Evolutionary conservation across 441 rosid genomes (phyloP), one percentile per base, ranked within the genome.

Genomic region (Dalechampia spathulata): DNA sequence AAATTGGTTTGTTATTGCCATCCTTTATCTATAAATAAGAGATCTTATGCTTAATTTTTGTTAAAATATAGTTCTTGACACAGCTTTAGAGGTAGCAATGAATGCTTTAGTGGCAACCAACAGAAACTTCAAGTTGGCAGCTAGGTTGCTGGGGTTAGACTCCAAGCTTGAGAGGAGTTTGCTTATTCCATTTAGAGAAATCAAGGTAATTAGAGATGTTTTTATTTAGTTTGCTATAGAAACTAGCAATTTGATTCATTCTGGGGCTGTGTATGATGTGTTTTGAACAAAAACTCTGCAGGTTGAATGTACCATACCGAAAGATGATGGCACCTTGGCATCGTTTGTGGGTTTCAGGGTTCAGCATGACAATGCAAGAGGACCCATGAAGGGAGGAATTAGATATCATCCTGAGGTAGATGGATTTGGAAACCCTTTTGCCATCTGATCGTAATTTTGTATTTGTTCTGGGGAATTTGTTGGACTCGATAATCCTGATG

Each of bases 371-470:
- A 84, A 87, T 73, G 71, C 96, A 45, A 84, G 96, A 67, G 96
- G 96, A 7, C 96, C 96, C 66, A 87, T 87, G 96, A 87, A 87
- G 52, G 96, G 96, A 7, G 96, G 96, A 21, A 87, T 87, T 73
- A 75, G 96, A 82, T 87, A 82, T 64, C 96, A 87, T 69, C 96
- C 84, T 25, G 96, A 87, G 96, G 96, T 83, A 63, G 26, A 19
- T 65, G 41, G 27, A 4, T 20, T 58, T 38, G 25, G 60, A 7
- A 43, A 38, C 32, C 19, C 26, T 42, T 40, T 26, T n/a, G n/a
- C n/a, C n/a, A n/a, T n/a, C n/a, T n/a, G n/a, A n/a, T n/a, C n/a
- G n/a, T n/a, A n/a, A n/a, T n/a, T n/a, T n/a, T n/a, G n/a, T n/a
- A n/a, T n/a, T n/a, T n/a, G n/a, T n/a, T n/a, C n/a, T n/a, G n/a